Evolutionary conservation across 2,329 filamentous ascomycete species (phyloP).

Genomic region (Westerdykella ornata): DNA sequence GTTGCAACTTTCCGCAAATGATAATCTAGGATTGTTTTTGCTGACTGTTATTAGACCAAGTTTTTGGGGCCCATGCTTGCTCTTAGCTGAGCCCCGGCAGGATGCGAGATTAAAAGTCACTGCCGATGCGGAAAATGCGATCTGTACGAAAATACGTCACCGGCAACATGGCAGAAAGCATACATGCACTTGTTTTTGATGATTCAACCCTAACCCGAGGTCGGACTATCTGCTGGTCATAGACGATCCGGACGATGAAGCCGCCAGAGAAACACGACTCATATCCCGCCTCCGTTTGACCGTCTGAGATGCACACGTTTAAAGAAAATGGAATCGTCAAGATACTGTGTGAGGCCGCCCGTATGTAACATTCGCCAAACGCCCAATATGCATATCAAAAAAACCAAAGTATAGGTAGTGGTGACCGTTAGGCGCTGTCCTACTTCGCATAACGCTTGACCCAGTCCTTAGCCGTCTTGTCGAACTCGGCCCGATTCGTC

Average conservation of each 20-base stretch:
- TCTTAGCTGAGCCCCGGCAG: background rate
- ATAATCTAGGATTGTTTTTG: too few species aligned
- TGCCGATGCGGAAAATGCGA: background rate
- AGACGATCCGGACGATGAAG: background rate
- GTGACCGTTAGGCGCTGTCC: conserved; percentile 19
- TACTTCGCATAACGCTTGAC: conserved; percentile 62
- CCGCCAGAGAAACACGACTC: background rate
- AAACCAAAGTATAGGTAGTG: too few species aligned
- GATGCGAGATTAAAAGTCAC: background rate
- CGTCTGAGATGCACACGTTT: too few species aligned
- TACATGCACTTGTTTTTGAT: background rate
- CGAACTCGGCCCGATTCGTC: conserved; percentile 60
- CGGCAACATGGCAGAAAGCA: background rate
- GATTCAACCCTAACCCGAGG: background rate
- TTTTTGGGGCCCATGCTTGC: background rate
- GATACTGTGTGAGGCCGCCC: background rate
- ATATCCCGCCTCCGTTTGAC: too few species aligned
- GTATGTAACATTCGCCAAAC: conserved; percentile 21
- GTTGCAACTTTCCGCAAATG: too few species aligned
- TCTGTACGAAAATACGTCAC: background rate
- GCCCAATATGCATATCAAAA: conserved; percentile 25
- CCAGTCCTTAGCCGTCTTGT: conserved; percentile 68
- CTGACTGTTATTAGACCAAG: background rate
- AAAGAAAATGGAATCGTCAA: background rate
- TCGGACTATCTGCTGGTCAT: background rate